Evolutionary conservation across 441 rosid genomes (phyloP).

Genomic region (Capsella rubella): DNA sequence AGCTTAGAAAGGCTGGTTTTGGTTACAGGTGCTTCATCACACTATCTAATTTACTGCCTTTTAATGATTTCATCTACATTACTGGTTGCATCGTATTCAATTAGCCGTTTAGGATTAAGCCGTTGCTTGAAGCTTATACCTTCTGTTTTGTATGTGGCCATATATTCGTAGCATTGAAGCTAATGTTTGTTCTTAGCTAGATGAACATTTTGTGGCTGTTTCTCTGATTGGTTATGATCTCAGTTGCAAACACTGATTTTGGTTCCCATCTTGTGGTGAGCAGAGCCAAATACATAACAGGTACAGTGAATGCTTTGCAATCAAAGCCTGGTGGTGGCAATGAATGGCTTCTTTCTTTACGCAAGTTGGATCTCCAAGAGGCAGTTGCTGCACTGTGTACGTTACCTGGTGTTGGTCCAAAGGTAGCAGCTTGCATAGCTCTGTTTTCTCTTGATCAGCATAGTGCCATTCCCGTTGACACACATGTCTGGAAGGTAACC

Average conservation of each 20-base stretch:
- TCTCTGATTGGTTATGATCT: slow-evolving; percentile 17
- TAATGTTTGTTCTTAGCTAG: slow-evolving; percentile 15
- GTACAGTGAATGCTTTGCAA: slow-evolving; percentile 68
- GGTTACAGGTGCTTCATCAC: slow-evolving; percentile 74
- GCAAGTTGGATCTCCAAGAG: slow-evolving; percentile 67
- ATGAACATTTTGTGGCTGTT: slow-evolving; percentile 1
- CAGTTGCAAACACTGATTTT: slow-evolving; percentile 7
- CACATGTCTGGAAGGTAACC: slow-evolving; percentile 93
- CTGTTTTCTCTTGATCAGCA: slow-evolving; percentile 95
- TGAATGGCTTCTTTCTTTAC: slow-evolving; percentile 82
- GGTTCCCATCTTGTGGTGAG: slow-evolving; percentile 38
- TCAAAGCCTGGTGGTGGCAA: slow-evolving; percentile 78
- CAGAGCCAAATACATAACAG: slow-evolving; percentile 87
- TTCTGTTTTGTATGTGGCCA: neutral
- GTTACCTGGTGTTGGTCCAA: slow-evolving; percentile 92
- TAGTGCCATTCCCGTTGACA: slow-evolving; percentile 92
- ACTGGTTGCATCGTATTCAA: neutral
- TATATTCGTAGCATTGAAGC: neutral
- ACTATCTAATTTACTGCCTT: slow-evolving; percentile 23
- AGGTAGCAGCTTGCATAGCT: slow-evolving; percentile 93
- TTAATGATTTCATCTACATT: neutral
- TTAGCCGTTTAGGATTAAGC: neutral
- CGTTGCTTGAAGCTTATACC: slow-evolving; percentile 7
- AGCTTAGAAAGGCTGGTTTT: slow-evolving; percentile 84
- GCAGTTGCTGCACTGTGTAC: slow-evolving; percentile 71